Evolutionary conservation across 2,329 filamentous ascomycete genomes (phyloP).

Genomic region (Alternaria brassicae): DNA sequence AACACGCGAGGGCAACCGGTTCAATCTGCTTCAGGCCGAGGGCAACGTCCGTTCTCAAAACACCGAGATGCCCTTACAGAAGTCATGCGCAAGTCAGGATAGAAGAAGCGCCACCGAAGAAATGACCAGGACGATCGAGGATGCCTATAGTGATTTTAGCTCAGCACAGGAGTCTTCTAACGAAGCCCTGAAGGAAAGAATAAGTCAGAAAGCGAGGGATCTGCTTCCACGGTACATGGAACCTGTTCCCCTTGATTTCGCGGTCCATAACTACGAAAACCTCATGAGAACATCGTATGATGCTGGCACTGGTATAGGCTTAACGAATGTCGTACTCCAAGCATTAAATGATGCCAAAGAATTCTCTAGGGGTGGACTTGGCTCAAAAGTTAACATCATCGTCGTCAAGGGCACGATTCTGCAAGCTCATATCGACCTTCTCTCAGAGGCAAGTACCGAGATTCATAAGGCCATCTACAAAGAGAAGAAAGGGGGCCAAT

Average conservation of each 20-base stretch:
- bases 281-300: constrained; percentile 13
- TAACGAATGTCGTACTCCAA: constrained; percentile 2
- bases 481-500: background rate
- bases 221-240: constrained; percentile 14
- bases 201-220: constrained; percentile 16
- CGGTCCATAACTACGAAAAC: constrained; percentile 15
- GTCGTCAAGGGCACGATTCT: background rate
- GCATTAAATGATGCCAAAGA: constrained; percentile 9
- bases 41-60: background rate
- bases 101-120: constrained; percentile 13
- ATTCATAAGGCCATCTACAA: background rate
- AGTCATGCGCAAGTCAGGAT: background rate
- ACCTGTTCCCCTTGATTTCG: constrained; percentile 16
- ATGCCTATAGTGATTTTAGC: constrained; percentile 5
- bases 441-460: background rate
- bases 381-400: constrained; percentile 4
- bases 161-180: constrained; percentile 1
- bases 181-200: constrained; percentile 12
- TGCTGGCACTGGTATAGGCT: constrained; percentile 8
- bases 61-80: background rate
- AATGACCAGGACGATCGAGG: constrained; percentile 9
- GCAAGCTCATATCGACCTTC: background rate
- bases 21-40: background rate
- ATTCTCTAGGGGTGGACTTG: constrained; percentile 1
- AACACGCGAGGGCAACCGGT: constrained; percentile 3